phyloP scores from a whole-genome alignment of 768 basidiomycete genomes.

The Lentinula sp. region DNA sequence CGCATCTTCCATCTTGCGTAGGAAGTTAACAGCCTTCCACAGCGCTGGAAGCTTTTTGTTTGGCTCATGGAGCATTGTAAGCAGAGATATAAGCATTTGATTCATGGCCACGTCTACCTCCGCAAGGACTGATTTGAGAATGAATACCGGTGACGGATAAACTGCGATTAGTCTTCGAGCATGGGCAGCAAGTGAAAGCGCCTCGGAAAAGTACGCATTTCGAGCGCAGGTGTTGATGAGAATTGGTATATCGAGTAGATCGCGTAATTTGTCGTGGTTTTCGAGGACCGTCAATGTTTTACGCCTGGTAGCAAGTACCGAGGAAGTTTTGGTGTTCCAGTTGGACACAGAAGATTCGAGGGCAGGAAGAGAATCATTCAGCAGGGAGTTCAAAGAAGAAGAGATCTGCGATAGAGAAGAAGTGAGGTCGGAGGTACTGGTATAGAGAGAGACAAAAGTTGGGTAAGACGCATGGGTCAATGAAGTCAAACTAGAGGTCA shows the following conservation, averaged over 20 bases:
- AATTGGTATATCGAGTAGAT: slow-evolving; percentile 85
- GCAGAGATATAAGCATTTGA: slow-evolving; percentile 72
- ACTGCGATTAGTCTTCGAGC: slow-evolving; percentile 44
- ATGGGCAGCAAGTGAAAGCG: slow-evolving; percentile 78
- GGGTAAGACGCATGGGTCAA: slow-evolving; percentile 89
- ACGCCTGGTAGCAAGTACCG: slow-evolving; percentile 66
- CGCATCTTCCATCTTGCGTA: slow-evolving; percentile 70
- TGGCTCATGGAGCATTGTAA: slow-evolving; percentile 75
- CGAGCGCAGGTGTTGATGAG: slow-evolving; percentile 92
- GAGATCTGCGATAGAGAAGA: slow-evolving; percentile 71
- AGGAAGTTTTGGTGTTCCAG: slow-evolving; percentile 70
- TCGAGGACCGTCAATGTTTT: slow-evolving; percentile 85
- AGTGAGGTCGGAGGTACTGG: slow-evolving; percentile 68
- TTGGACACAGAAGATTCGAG: slow-evolving; percentile 67
- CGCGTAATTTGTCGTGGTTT: slow-evolving; percentile 88
- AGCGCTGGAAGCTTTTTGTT: slow-evolving; percentile 80
- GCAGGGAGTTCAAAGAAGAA: slow-evolving; percentile 61
- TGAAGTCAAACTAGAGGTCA: slow-evolving; percentile 84
- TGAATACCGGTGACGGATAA: slow-evolving; percentile 36
- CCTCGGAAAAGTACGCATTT: slow-evolving; percentile 89
- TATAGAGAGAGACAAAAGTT: slow-evolving; percentile 85
- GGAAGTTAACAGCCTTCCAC: slow-evolving; percentile 85
- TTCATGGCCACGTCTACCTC: slow-evolving; percentile 65
- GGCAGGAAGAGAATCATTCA: slow-evolving; percentile 63
- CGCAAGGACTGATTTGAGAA: slow-evolving; percentile 55